phyloP scores from a whole-genome alignment of 2,329 filamentous ascomycete genomes.

The Aaosphaeria arxii region DNA sequence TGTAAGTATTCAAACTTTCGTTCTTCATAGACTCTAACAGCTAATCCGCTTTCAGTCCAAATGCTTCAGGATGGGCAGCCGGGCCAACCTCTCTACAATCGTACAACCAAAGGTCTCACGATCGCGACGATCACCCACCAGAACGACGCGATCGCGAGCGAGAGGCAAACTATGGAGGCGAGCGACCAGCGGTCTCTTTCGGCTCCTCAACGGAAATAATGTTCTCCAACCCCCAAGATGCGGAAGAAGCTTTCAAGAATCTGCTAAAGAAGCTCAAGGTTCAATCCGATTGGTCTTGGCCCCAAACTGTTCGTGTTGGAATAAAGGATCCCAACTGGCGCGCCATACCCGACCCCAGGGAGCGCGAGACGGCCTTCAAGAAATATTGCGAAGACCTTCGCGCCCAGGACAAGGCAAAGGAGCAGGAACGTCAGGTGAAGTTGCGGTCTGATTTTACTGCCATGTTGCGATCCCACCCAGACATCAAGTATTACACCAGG shows the following conservation, averaged over 20 bases:
- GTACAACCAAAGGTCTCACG: slow-evolving; percentile 31
- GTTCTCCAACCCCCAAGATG: slow-evolving; percentile 66
- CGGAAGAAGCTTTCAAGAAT: slow-evolving; percentile 90
- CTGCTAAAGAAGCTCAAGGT: slow-evolving; percentile 81
- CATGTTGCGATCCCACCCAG: slow-evolving; percentile 94
- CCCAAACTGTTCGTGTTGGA: slow-evolving; percentile 79
- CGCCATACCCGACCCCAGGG: slow-evolving; percentile 86
- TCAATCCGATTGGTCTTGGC: slow-evolving; percentile 89
- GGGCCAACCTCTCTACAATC: slow-evolving; percentile 49
- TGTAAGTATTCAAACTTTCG: slow-evolving; percentile 38
- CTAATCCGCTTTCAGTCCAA: slow-evolving; percentile 3
- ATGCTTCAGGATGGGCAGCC: slow-evolving; percentile 56
- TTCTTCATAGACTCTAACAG: slow-evolving; percentile 7
- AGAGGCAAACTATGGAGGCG: slow-evolving; percentile 41
- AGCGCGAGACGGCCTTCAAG: slow-evolving; percentile 86
- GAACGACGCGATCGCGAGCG: slow-evolving; percentile 43
- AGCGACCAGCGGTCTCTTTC: slow-evolving; percentile 30
- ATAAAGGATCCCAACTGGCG: slow-evolving; percentile 92
- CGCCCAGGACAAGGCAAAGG: slow-evolving; percentile 88
- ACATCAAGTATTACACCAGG: slow-evolving; percentile 94
- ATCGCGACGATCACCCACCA: slow-evolving; percentile 41
- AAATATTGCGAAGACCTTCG: slow-evolving; percentile 91
- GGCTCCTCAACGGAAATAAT: slow-evolving; percentile 53
- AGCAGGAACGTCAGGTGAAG: slow-evolving; percentile 89
- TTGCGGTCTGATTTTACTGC: slow-evolving; percentile 89